phyloP scores from a whole-genome alignment of 2,329 filamentous ascomycete species.

The Clarireedia homoeocarpa region DNA sequence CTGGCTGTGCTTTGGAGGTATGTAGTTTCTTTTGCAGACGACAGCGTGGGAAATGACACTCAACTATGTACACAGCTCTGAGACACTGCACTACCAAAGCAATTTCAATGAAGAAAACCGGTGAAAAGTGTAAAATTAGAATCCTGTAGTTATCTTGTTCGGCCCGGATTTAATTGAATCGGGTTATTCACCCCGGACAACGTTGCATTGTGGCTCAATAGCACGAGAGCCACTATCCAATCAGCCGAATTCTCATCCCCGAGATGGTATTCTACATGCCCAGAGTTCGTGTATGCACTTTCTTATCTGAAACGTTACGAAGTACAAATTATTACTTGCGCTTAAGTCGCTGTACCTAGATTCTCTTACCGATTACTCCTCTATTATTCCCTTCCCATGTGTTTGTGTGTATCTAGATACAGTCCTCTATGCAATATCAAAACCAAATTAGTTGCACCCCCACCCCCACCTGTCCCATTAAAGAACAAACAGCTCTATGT shows the following conservation, averaged over 20 bases:
- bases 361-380: neutral
- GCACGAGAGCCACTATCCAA: neutral
- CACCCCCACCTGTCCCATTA: neutral
- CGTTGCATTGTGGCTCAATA: neutral
- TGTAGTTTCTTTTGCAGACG: too few species aligned
- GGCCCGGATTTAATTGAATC: neutral
- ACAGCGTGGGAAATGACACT: neutral
- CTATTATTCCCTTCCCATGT: neutral
- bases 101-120: neutral
- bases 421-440: neutral
- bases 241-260: neutral
- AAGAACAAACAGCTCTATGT: neutral
- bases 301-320: neutral
- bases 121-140: neutral
- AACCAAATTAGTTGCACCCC: neutral
- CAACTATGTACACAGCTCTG: too few species aligned
- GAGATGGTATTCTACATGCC: neutral
- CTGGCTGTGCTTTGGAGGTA: too few species aligned
- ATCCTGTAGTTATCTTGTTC: neutral
- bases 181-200: neutral
- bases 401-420: neutral
- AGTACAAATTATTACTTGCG: neutral
- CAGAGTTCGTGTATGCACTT: constrained; percentile 6
- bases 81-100: too few species aligned
- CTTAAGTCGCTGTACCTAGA: neutral